Evolutionary conservation across 73 alveolate genomes (phyloP).

Genomic region (Tetrahymena borealis): DNA sequence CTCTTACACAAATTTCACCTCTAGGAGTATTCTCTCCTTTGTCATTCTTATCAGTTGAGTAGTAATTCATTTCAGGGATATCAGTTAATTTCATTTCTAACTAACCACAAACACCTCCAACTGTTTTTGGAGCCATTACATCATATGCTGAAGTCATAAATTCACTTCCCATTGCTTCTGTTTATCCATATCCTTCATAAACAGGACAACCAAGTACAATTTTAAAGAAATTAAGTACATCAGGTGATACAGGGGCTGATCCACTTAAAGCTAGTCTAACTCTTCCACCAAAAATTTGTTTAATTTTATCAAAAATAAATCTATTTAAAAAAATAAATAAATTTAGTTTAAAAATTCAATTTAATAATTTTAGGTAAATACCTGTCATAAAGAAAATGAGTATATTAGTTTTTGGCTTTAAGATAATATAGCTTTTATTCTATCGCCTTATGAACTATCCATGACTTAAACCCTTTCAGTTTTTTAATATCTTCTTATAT

Average conservation of each 20-base stretch:
- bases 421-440: constrained; percentile 47
- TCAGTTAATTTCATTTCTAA: constrained; percentile 82
- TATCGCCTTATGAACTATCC: constrained; percentile 65
- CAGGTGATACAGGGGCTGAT: constrained; percentile 88
- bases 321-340: constrained; percentile 35
- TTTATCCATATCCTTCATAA: constrained; percentile 89
- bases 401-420: constrained; percentile 28
- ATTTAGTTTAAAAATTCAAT: neutral
- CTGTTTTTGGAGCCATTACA: constrained; percentile 61
- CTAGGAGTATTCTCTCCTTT: constrained; percentile 66
- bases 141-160: constrained; percentile 55
- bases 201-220: constrained; percentile 66
- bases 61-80: constrained; percentile 84
- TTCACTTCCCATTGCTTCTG: constrained; percentile 79
- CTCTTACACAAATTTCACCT: constrained; percentile 95
- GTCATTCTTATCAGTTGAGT: constrained; percentile 51
- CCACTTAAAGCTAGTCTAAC: constrained; percentile 77
- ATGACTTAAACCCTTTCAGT: constrained; percentile 54
- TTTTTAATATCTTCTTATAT: constrained; percentile 59
- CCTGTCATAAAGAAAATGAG: constrained; percentile 68
- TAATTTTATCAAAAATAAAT: constrained; percentile 48
- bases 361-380: too few relatives aligned
- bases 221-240: constrained; percentile 70
- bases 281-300: constrained; percentile 79
- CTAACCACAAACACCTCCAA: constrained; percentile 81